Conservation (phyloP, 106 monocot genomes). For the Allium cepa region DNA sequence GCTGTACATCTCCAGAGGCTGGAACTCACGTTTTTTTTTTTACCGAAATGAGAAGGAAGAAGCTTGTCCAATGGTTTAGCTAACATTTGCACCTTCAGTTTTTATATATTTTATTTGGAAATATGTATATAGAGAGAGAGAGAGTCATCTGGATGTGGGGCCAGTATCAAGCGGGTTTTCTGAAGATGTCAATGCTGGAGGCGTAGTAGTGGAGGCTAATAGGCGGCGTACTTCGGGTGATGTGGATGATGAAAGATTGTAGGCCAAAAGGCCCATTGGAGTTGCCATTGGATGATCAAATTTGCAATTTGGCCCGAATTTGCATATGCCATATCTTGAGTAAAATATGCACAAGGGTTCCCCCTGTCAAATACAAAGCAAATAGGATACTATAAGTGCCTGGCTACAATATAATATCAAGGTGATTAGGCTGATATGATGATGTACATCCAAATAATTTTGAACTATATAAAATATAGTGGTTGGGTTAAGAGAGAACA, state of each 20-base stretch:
- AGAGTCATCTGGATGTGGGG: conserved; percentile 16
- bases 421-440: too few relatives aligned
- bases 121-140: neutral
- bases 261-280: conserved; percentile 48
- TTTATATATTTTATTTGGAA: too few relatives aligned
- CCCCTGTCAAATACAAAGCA: conserved; percentile 25
- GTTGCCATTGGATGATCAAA: conserved; percentile 65
- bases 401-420: too few relatives aligned
- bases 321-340: conserved; percentile 54
- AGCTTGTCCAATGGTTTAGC: too few relatives aligned
- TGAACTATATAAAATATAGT: too few relatives aligned
- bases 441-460: too few relatives aligned
- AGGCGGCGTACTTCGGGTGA: conserved; percentile 11
- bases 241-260: conserved; percentile 29
- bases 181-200: conserved; percentile 13
- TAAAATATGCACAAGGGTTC: conserved; percentile 52
- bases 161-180: conserved; percentile 19
- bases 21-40: neutral
- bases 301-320: conserved; percentile 69
- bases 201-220: conserved; percentile 5
- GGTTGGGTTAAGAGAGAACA: too few relatives aligned
- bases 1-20: conserved; percentile 17
- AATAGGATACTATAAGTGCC: neutral
- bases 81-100: too few relatives aligned
- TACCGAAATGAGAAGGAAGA: too few relatives aligned